Conservation (phyloP, 176 grass and related monocot species). For the Juncus effusus region DNA sequence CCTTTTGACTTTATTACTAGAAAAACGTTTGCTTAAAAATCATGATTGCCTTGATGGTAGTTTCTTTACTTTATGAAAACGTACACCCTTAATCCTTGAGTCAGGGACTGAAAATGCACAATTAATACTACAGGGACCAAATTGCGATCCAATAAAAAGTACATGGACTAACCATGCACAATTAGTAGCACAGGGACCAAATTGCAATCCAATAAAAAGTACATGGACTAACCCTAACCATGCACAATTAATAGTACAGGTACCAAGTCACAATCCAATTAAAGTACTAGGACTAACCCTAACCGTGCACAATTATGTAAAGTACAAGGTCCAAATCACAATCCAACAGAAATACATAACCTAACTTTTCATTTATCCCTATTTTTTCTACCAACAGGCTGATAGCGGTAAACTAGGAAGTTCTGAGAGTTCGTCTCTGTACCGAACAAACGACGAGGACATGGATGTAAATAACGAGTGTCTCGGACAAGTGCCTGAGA, state of each 20-base stretch:
- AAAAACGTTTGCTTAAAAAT: not conserved
- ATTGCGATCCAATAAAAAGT: no score
- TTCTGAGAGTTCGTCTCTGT: slow-evolving; percentile 45
- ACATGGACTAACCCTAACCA: no score
- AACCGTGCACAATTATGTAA: not conserved
- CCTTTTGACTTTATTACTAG: slow-evolving; percentile 10
- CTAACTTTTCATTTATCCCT: not conserved
- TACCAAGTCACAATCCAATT: no score
- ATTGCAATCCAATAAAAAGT: no score
- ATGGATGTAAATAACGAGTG: slow-evolving; percentile 29
- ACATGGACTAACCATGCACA: no score
- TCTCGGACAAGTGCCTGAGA: slow-evolving; percentile 61
- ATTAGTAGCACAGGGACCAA: no score
- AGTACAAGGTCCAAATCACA: no score
- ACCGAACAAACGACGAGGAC: slow-evolving; percentile 44
- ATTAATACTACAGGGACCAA: no score
- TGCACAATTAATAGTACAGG: no score
- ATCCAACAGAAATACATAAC: not conserved
- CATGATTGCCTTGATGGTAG: not conserved
- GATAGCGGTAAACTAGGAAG: slow-evolving; percentile 79
- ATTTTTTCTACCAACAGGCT: slow-evolving; percentile 36
- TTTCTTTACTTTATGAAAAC: no score
- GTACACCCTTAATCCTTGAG: no score
- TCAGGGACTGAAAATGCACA: no score
- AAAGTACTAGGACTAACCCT: not conserved